These are phyloP conservation scores for Chalciporus sphaerocephalus DNA, from an alignment of 768 basidiomycete species.

Conservation along the genomic window DNA sequence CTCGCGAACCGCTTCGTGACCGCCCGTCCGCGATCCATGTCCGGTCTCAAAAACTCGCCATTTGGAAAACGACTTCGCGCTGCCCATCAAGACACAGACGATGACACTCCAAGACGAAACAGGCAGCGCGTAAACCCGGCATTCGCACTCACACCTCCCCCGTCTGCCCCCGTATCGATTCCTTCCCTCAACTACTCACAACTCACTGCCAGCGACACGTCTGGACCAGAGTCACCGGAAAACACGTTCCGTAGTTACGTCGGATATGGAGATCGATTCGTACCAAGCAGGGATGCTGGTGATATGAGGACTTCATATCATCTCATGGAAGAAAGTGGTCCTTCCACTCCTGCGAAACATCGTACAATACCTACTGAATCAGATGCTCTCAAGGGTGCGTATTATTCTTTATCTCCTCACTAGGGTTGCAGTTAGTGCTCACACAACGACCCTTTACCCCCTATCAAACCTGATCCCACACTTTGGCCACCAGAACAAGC, in stretches of 20 bases:
- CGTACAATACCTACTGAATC: conserved; percentile 64
- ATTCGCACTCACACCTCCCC: conserved; percentile 41
- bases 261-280: conserved; percentile 58
- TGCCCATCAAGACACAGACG: conserved; percentile 53
- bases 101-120: conserved; percentile 51
- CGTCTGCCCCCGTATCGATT: conserved; percentile 40
- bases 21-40: conserved; percentile 40
- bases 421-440: conserved; percentile 1
- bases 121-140: conserved; percentile 51
- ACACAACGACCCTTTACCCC: conserved; percentile 5
- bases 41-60: conserved; percentile 77
- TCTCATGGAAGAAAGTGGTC: conserved; percentile 51
- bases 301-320: conserved; percentile 62
- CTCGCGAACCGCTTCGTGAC: neutral
- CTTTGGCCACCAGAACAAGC: conserved; percentile 60
- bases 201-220: conserved; percentile 48
- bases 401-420: neutral
- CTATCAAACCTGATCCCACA: conserved; percentile 20
- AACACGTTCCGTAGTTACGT: conserved; percentile 31
- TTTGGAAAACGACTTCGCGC: conserved; percentile 82
- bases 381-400: conserved; percentile 70
- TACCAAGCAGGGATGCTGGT: conserved; percentile 54
- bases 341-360: conserved; percentile 56
- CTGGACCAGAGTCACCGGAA: conserved; percentile 41
- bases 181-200: conserved; percentile 53